Evolutionary conservation across 2,329 filamentous ascomycete species (phyloP).

Genomic region (Aspergillus fischeri): DNA sequence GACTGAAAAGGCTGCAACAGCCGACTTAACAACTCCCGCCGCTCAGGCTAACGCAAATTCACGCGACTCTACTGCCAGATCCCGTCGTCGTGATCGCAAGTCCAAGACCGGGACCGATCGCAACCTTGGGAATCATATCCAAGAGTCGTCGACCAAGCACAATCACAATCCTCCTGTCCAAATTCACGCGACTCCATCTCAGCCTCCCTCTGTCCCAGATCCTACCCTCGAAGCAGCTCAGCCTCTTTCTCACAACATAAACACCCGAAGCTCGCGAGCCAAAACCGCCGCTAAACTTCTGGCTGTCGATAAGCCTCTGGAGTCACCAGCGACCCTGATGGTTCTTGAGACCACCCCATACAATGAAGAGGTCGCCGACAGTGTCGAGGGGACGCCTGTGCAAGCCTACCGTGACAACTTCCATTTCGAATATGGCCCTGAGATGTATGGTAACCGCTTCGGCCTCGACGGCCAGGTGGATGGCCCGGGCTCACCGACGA

Average conservation of each 20-base stretch:
- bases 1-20: background rate
- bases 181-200: background rate
- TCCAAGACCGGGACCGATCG: background rate
- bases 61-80: constrained; percentile 1
- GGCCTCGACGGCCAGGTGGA: constrained; percentile 20
- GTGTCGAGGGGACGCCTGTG: constrained; percentile 7
- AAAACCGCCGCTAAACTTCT: constrained; percentile 2
- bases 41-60: constrained; percentile 5
- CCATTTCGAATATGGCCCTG: constrained; percentile 18
- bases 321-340: constrained; percentile 1
- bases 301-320: constrained; percentile 7
- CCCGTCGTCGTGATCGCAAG: constrained; percentile 12
- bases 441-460: constrained; percentile 18
- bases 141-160: no score
- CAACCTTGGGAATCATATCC: no score
- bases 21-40: constrained; percentile 7
- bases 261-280: background rate
- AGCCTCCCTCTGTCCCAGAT: background rate
- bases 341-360: background rate
- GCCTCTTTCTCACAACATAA: background rate
- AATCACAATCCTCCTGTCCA: background rate
- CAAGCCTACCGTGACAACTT: constrained; percentile 12
- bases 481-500: constrained; percentile 15
- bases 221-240: background rate
- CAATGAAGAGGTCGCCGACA: constrained; percentile 8